Evolutionary conservation across 805 yeast genomes (phyloP), one percentile per base, ranked within the genome.

Genomic region (Torulaspora indica): DNA sequence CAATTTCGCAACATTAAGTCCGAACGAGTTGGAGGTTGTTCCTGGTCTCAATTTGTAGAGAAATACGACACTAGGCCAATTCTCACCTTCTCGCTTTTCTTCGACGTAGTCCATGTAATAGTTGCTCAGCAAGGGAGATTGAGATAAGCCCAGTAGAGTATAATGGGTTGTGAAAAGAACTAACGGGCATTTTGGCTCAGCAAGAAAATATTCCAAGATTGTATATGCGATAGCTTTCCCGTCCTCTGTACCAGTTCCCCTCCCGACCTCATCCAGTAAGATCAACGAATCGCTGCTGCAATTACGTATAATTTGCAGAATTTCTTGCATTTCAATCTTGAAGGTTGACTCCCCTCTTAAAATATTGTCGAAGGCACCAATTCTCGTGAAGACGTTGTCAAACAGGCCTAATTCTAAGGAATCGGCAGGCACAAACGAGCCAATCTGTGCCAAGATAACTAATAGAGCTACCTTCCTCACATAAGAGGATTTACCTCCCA

Each of bases 281-380:
- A 93, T 80, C 45, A 93, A 73, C 5, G 96, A 88, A 49, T 85
- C 82, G 24, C 71, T 65, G 0, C 93, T 81, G 1, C 95, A 90
- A 6, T 85, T 78, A 47, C 85, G 80, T 45, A 93, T 71, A 52
- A 93, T 91, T 2, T 91, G 79, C 0, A 96, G 82, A 41, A 96
- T 87, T 58, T 93, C 98, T 41, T 88, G 72, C 97, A 93, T 89
- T 64, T 93, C 99, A 22, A 95, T 86, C 86, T 86, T 85, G 58
- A 90, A 89, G 0, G 96, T 89, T 0, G 95, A 85, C 54, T 85
- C 79, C 2, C 93, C 91, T 17, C 71, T 70, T 39, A 87, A 54
- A 35, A 89, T 70, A 55, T 87, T 78, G 64, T 89, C 97, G 30
- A 77, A 74, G 0, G 96, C 93, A 0, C 96, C 95, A 80, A 87